These are phyloP conservation scores for Exophiala phaeomuriformis DNA, from an alignment of 2,329 filamentous ascomycete genomes.

Conservation along the genomic window DNA sequence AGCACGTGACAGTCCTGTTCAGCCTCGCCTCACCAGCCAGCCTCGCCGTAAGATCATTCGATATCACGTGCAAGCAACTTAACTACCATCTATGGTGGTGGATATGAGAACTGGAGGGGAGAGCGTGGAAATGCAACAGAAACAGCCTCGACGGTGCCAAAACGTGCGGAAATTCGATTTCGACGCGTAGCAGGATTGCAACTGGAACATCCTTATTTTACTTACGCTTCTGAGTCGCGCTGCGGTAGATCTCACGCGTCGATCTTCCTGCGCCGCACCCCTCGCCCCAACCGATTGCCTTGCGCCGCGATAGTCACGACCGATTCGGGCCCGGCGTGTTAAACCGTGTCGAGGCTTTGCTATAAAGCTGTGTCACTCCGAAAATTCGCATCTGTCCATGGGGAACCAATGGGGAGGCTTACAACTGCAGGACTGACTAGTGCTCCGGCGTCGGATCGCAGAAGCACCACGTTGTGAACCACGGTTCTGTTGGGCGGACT, in stretches of 20 bases:
- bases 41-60: background rate
- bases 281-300: constrained; percentile 1
- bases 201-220: background rate
- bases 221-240: constrained; percentile 1
- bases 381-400: background rate
- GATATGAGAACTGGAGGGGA: background rate
- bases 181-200: constrained; percentile 13
- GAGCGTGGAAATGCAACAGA: background rate
- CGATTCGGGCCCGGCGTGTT: no score
- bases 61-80: background rate
- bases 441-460: no score
- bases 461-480: no score
- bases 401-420: no score
- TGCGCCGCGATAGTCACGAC: background rate
- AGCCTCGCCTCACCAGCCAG: background rate
- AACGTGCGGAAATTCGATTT: constrained; percentile 3
- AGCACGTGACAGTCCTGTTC: no score
- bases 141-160: background rate
- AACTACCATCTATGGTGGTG: background rate
- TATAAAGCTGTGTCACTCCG: no score
- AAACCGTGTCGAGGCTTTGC: no score
- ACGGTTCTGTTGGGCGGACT: no score
- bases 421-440: no score
- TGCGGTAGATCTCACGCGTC: constrained; percentile 17
- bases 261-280: constrained; percentile 4